Percentiles rank a stretch among this genome's conserved stretches.
phyloP scores from a whole-genome alignment of 495 filamentous ascomycete genomes.

The Sporormia fimetaria region DNA sequence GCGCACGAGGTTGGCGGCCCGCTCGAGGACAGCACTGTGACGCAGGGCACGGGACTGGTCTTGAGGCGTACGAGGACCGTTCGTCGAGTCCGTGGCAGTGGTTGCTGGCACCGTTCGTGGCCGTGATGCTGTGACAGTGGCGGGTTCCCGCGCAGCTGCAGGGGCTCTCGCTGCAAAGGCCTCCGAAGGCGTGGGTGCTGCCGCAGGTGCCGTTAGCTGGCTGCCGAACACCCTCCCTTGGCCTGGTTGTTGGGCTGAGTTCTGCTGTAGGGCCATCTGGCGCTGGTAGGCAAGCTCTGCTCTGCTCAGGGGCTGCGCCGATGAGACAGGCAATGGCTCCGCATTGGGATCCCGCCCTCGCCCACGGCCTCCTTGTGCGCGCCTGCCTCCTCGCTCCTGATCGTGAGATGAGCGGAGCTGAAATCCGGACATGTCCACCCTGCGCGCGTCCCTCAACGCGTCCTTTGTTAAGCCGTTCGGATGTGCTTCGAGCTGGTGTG shows the following conservation, averaged over 20 bases:
- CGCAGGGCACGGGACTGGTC: conserved; percentile 71
- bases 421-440: conserved; percentile 79
- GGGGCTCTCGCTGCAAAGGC: conserved; percentile 38
- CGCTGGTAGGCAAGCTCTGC: conserved; percentile 89
- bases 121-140: conserved; percentile 35
- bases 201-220: conserved; percentile 56
- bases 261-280: conserved; percentile 80
- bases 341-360: conserved; percentile 64
- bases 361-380: conserved; percentile 51
- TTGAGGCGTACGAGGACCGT: conserved; percentile 44
- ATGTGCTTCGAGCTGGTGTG: conserved; percentile 67
- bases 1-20: conserved; percentile 65
- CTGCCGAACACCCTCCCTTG: conserved; percentile 72
- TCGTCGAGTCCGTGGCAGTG: conserved; percentile 6
- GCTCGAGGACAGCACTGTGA: conserved; percentile 69
- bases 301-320: conserved; percentile 69
- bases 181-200: conserved; percentile 28
- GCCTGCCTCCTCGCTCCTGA: conserved; percentile 43
- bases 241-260: conserved; percentile 62
- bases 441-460: conserved; percentile 67
- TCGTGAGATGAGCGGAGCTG: conserved; percentile 63
- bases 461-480: conserved; percentile 71
- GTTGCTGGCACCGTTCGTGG: conserved; percentile 21
- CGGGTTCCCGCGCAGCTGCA: conserved; percentile 25
- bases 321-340: conserved; percentile 64